Conservation (phyloP, 192 early-diverging fungal genomes). For the Phycomyces nitens region DNA sequence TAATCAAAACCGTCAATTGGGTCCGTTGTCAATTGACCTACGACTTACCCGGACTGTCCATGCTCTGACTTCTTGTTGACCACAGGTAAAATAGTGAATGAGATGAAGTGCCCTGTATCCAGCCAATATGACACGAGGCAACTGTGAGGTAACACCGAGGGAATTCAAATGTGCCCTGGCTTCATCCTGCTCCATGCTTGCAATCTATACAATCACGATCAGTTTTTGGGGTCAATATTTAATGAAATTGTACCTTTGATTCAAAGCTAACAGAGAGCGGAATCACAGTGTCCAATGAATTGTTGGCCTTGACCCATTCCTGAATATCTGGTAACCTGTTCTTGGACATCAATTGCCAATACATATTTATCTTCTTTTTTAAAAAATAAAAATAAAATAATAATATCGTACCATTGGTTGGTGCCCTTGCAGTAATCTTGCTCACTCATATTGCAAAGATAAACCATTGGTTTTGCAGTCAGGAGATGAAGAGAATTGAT, state of each 20-base stretch:
- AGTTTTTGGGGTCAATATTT: too few relatives aligned
- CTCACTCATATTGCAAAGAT: conserved; percentile 68
- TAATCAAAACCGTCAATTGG: conserved; percentile 2
- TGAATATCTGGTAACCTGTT: conserved; percentile 56
- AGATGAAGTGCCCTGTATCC: conserved; percentile 70
- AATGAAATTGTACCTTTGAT: conserved; percentile 39
- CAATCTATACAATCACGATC: too few relatives aligned
- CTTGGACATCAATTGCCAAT: background rate
- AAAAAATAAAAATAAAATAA: too few relatives aligned
- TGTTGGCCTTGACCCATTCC: conserved; percentile 66
- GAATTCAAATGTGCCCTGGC: conserved; percentile 41
- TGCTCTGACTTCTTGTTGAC: conserved; percentile 72
- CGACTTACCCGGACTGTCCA: conserved; percentile 63
- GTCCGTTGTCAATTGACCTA: too few relatives aligned
- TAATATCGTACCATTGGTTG: conserved; percentile 44
- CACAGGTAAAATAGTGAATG: conserved; percentile 74
- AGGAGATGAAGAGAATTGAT: conserved; percentile 71
- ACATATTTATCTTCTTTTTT: background rate
- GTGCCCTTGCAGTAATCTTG: conserved; percentile 63
- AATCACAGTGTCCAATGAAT: conserved; percentile 64
- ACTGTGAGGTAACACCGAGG: conserved; percentile 35
- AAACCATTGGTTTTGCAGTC: conserved; percentile 77
- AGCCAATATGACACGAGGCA: conserved; percentile 64
- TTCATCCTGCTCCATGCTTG: conserved; percentile 40
- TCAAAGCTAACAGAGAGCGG: conserved; percentile 70